Base-by-base conservation (phyloP, 1,284 basidiomycete species). In the Irpex sp. region DNA sequence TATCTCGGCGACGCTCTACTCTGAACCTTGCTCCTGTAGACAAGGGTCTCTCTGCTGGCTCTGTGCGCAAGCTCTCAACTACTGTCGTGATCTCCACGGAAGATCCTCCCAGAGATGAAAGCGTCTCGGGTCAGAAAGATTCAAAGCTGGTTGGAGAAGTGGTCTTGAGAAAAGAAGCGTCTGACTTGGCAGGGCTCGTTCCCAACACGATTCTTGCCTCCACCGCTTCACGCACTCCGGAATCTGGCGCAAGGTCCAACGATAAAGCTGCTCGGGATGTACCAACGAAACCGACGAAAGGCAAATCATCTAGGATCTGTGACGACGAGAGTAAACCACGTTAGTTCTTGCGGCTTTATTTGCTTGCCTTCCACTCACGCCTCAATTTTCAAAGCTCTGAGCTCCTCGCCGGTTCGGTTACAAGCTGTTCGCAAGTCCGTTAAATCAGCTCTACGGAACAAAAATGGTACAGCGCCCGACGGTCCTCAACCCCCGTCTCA, bases 391-490 rank as follows among this genome's bases (percentile, higher is more conserved):
- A 57, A 8, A 57, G 60, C 43, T 47, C 26, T 17, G 43, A 33
- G 43, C 43, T 65, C 69, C 6, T 43, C 53, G 5, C 70, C 70
- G 2, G 68, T 68, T 1, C 69, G 68, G 6, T 58, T 59, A 15
- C 66, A 66, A 21, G 33, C 7, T 8, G 58, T 49, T 31, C 60
- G 50, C 36, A 65, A 61, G 13, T 64, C 70, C 0, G 57, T 72
- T 47, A 72, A 69, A 54, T 50, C 57, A 4, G 59, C 53, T 5
- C 63, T 72, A 17, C 69, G 68, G 47, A 71, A 70, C 61, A 71
- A 66, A 26, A 58, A 63, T 54, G 58, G 63, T 31, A 26, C 57
- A 26, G 8, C 19, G 57, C 31, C 31, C 50, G 35, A 47, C 47
- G 0, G 1, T n/a, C 11, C 5, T 21, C 3, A 54, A 62, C 19